Conservation (phyloP, 2,329 filamentous ascomycete species). For the Penicillium brevicompactum region DNA sequence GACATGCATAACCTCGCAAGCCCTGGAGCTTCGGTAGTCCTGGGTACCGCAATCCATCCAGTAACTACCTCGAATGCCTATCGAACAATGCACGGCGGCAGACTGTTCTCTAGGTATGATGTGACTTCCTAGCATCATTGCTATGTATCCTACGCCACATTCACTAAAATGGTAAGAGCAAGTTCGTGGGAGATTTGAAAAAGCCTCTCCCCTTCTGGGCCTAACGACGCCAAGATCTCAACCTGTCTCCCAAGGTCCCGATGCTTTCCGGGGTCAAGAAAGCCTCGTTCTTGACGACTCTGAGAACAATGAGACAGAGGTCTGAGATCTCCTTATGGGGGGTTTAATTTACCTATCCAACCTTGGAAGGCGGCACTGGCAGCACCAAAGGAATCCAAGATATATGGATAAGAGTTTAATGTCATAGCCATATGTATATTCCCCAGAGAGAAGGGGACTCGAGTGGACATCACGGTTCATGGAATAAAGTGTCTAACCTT, state of each 20-base stretch:
- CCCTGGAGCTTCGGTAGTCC: too few relatives aligned
- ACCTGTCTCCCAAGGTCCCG: not conserved
- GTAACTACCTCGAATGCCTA: constrained; percentile 8
- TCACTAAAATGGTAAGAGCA: not conserved
- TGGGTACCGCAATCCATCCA: not conserved
- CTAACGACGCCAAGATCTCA: too few relatives aligned
- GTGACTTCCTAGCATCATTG: constrained; percentile 2
- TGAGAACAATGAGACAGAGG: not conserved
- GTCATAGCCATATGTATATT: constrained; percentile 8
- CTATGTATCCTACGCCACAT: constrained; percentile 11
- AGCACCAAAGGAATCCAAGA: not conserved
- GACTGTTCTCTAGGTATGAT: constrained; percentile 7
- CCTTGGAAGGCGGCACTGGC: not conserved
- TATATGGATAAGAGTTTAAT: constrained; percentile 12
- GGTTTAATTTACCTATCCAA: not conserved
- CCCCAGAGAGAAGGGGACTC: not conserved
- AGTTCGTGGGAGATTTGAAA: not conserved
- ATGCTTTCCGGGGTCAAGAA: not conserved
- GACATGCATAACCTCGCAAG: too few relatives aligned
- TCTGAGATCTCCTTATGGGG: constrained; percentile 10
- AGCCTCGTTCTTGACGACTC: constrained; percentile 1
- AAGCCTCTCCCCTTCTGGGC: not conserved
- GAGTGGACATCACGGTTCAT: not conserved
- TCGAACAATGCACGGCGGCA: not conserved
- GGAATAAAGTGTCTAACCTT: constrained; percentile 3